Base-by-base conservation (phyloP, 108 stramenopile genomes). In the Nitzschia putrida region DNA sequence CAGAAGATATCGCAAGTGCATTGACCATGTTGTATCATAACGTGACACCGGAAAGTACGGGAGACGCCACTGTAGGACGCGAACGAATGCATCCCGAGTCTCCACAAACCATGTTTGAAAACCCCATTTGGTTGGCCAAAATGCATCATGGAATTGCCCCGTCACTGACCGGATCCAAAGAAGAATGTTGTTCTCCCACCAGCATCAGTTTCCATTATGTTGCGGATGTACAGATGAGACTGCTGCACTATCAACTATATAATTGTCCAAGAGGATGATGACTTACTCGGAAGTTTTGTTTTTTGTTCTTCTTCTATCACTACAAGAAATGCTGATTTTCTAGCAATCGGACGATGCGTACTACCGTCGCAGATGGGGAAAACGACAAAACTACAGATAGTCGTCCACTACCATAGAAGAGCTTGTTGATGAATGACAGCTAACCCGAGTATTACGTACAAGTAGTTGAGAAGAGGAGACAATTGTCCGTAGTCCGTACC, bases 1-100 rank as follows among this genome's bases (percentile, higher is more conserved):
- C 64, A 3, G 64, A 66, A 38, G 64, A 66, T 38, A 66, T 66
- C 29, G 64, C 64, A 9, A 52, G 42, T 53, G 64, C 52, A 11
- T 10, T 53, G 0, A 38, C 52, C 64, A 66, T 66, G 64, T 34
- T 53, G 26, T 66, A 66, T 66, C 64, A 66, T 23, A 40, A 38
- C 7, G 24, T 66, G 16, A 22, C 39, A 38, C 64, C 64, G 16
- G 10, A 10, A 13, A 66, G 52, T 52, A 66, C 64, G 8, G 18
- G 25, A 47, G 64, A 66, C 16, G 25, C 22, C 4, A 42, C 23
- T 3, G 11, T 43, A 24, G 61, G 61, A 45, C 50, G 52, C 3
- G 64, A 66, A 66, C 50, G 64, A 7, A 53, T 66, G 50, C 64
- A 66, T 34, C 64, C 64, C 50, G 52, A 66, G 53, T 52, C 50